Conservation (phyloP, 495 filamentous ascomycete species). For the Hypoxylon lienhwacheense region DNA sequence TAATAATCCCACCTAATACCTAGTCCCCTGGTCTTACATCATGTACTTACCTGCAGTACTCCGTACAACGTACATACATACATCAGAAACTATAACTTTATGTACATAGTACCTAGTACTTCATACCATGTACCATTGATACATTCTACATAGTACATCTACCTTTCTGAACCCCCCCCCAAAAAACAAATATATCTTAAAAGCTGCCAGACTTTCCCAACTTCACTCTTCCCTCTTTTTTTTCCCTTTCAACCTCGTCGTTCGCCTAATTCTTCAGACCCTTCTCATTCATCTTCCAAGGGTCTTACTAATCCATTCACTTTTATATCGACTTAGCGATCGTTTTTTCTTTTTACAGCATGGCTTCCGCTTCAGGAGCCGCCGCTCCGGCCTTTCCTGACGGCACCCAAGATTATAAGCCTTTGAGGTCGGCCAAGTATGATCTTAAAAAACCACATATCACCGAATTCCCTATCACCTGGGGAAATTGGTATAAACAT, state of each 20-base stretch:
- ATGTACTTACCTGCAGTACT: too few relatives aligned
- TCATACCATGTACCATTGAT: slow-evolving; percentile 6
- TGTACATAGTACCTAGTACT: slow-evolving; percentile 7
- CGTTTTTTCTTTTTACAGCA: slow-evolving; percentile 29
- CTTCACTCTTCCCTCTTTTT: background rate
- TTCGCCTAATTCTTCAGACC: slow-evolving; percentile 13
- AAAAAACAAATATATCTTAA: slow-evolving; percentile 22
- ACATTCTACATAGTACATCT: background rate
- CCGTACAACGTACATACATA: too few relatives aligned
- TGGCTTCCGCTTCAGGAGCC: slow-evolving; percentile 46
- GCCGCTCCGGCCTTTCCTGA: slow-evolving; percentile 48
- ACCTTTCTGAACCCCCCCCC: slow-evolving; percentile 3
- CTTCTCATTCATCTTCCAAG: slow-evolving; percentile 7
- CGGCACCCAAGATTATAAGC: slow-evolving; percentile 53
- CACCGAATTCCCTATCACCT: slow-evolving; percentile 68
- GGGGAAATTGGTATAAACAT: slow-evolving; percentile 92
- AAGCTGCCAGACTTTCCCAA: slow-evolving; percentile 6
- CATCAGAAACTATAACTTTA: too few relatives aligned
- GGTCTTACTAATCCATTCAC: slow-evolving; percentile 29
- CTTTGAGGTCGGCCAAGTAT: slow-evolving; percentile 48
- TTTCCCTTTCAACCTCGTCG: slow-evolving; percentile 19
- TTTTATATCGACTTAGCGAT: slow-evolving; percentile 5
- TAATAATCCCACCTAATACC: too few relatives aligned
- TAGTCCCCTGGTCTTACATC: too few relatives aligned
- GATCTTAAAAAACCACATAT: slow-evolving; percentile 58